Conservation (phyloP, 2,329 filamentous ascomycete genomes). For the Aspergillus sp. region DNA sequence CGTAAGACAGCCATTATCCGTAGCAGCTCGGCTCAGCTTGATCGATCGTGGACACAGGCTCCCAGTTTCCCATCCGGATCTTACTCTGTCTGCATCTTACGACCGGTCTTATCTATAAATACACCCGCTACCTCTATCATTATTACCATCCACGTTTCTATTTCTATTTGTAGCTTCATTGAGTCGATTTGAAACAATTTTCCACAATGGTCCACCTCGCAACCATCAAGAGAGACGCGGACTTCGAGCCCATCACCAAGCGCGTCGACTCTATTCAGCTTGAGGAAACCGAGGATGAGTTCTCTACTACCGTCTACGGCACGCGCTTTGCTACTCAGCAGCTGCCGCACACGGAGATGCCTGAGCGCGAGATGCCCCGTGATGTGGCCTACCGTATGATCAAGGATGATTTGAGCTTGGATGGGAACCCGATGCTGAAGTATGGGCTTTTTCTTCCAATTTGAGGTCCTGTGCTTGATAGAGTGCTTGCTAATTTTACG, state of each 20-base stretch:
- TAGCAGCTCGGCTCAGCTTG: not conserved
- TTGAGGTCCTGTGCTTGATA: not conserved
- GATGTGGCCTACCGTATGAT: slow-evolving; percentile 97
- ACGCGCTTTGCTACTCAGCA: slow-evolving; percentile 78
- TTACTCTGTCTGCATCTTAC: not conserved
- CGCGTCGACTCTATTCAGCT: slow-evolving; percentile 50
- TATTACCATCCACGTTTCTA: not conserved
- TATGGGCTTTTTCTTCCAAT: slow-evolving; percentile 22
- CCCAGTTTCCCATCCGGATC: not conserved
- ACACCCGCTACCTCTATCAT: not conserved
- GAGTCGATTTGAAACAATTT: not conserved
- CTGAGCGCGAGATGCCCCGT: slow-evolving; percentile 83
- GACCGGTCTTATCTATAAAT: not conserved
- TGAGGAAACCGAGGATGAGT: slow-evolving; percentile 45
- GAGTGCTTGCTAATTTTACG: slow-evolving; percentile 1
- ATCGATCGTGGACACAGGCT: too few relatives aligned
- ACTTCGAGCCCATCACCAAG: slow-evolving; percentile 36
- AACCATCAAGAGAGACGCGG: slow-evolving; percentile 35
- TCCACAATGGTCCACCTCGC: slow-evolving; percentile 44
- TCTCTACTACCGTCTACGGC: slow-evolving; percentile 82
- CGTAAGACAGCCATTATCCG: not conserved
- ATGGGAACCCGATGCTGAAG: slow-evolving; percentile 82
- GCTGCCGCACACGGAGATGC: slow-evolving; percentile 81
- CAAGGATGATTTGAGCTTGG: slow-evolving; percentile 87
- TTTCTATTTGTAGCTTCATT: not conserved